These are phyloP conservation scores for Abrus precatorius DNA, from an alignment of 306 rosid genomes.

Conservation along the genomic window DNA sequence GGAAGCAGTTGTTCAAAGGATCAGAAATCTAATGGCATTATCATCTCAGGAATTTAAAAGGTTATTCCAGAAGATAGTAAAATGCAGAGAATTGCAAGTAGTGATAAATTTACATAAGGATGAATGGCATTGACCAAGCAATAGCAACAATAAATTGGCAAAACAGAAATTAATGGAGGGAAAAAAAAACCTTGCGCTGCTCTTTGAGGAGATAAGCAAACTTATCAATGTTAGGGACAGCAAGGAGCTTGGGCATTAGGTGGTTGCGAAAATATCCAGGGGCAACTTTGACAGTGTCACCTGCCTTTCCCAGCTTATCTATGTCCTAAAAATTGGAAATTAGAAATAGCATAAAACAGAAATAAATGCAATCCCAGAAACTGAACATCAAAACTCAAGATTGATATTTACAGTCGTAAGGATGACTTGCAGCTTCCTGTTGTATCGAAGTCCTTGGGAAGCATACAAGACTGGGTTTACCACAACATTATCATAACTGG, in stretches of 20 bases:
- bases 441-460: conserved; percentile 77
- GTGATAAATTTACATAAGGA: conserved; percentile 13
- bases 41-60: conserved; percentile 11
- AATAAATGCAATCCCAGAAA: conserved; percentile 22
- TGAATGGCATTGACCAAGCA: conserved; percentile 26
- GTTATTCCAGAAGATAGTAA: conserved; percentile 16
- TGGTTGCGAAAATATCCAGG: conserved; percentile 94
- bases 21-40: conserved; percentile 1
- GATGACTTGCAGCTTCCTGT: conserved; percentile 82
- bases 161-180: neutral
- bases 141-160: neutral
- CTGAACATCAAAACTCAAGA: conserved; percentile 1
- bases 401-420: conserved; percentile 67
- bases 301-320: conserved; percentile 86
- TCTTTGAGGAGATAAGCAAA: conserved; percentile 77
- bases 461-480: conserved; percentile 71
- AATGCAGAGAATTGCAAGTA: neutral
- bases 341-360: neutral
- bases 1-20: conserved; percentile 8
- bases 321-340: conserved; percentile 60
- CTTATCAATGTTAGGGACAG: conserved; percentile 91
- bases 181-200: conserved; percentile 72
- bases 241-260: conserved; percentile 93
- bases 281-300: conserved; percentile 91
- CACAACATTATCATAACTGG: conserved; percentile 55